Evolutionary conservation across 1,284 basidiomycete species (phyloP).

Genomic region (Neonothopanus nambi): DNA sequence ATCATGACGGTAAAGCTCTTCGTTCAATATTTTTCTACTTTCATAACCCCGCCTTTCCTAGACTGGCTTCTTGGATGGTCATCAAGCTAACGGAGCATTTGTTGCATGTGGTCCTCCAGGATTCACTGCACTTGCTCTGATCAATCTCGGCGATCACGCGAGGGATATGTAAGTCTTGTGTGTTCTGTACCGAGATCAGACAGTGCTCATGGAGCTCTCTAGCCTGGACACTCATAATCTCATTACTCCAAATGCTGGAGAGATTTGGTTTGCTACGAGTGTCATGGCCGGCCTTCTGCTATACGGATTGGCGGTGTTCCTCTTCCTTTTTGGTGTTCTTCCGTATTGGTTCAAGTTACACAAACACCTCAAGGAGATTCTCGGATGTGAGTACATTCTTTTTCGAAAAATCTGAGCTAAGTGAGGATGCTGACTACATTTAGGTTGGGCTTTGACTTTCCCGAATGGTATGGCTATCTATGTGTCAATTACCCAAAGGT

Average conservation of each 20-base stretch:
- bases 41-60: slow-evolving; percentile 18
- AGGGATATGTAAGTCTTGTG: slow-evolving; percentile 35
- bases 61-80: slow-evolving; percentile 52
- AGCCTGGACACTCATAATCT: slow-evolving; percentile 40
- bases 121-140: slow-evolving; percentile 48
- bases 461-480: slow-evolving; percentile 39
- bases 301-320: slow-evolving; percentile 48
- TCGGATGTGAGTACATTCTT: slow-evolving; percentile 48
- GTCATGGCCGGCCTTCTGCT: slow-evolving; percentile 42
- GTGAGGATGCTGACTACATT: background rate
- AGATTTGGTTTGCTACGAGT: slow-evolving; percentile 47
- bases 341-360: slow-evolving; percentile 53
- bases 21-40: background rate
- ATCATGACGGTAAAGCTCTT: slow-evolving; percentile 39
- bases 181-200: slow-evolving; percentile 8
- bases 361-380: slow-evolving; percentile 47
- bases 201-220: slow-evolving; percentile 4
- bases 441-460: slow-evolving; percentile 50
- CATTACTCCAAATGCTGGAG: slow-evolving; percentile 42
- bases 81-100: slow-evolving; percentile 52
- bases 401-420: too few species aligned
- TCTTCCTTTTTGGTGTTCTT: slow-evolving; percentile 45
- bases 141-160: slow-evolving; percentile 44
- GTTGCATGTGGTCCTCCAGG: slow-evolving; percentile 47
- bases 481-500: background rate